Percentiles rank a stretch among this genome's conserved stretches.
These are phyloP conservation scores for Pelagophyceae sp. DNA, from an alignment of 352 stramenopile species.

Conservation along the genomic window DNA sequence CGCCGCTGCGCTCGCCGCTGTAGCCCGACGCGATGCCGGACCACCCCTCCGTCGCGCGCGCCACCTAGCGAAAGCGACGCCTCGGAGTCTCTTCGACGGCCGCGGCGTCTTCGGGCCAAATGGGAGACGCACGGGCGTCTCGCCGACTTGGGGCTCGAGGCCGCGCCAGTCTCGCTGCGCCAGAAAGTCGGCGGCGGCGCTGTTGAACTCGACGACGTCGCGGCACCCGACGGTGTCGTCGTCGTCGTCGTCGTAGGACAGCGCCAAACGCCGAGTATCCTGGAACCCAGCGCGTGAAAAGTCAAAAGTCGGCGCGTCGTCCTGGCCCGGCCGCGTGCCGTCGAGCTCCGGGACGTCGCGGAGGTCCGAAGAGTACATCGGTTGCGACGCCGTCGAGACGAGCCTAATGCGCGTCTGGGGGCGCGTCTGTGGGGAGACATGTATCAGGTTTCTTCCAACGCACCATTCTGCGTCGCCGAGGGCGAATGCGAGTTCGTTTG, in stretches of 20 bases:
- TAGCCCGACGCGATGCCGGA: conserved; percentile 10
- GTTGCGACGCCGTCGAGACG: neutral
- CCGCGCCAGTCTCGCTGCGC: neutral
- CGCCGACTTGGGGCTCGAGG: neutral
- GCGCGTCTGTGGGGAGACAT: neutral
- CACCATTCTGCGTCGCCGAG: neutral
- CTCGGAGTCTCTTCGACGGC: too few relatives aligned
- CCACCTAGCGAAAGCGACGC: too few relatives aligned
- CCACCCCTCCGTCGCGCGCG: neutral
- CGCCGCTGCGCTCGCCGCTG: neutral
- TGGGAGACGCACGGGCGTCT: neutral
- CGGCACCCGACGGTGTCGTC: neutral
- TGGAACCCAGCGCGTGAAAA: neutral
- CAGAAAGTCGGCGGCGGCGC: neutral
- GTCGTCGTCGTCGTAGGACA: conserved; percentile 12
- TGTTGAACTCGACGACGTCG: neutral
- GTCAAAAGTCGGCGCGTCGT: conserved; percentile 15
- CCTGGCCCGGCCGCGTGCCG: neutral
- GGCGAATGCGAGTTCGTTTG: neutral
- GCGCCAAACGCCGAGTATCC: neutral
- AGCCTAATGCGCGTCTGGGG: neutral
- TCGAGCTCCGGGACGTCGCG: neutral
- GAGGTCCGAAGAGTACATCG: neutral
- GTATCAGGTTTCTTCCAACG: neutral
- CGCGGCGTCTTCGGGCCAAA: too few relatives aligned